Base-by-base conservation (phyloP, 163 green algal species). In the Scenedesmus sp. region DNA sequence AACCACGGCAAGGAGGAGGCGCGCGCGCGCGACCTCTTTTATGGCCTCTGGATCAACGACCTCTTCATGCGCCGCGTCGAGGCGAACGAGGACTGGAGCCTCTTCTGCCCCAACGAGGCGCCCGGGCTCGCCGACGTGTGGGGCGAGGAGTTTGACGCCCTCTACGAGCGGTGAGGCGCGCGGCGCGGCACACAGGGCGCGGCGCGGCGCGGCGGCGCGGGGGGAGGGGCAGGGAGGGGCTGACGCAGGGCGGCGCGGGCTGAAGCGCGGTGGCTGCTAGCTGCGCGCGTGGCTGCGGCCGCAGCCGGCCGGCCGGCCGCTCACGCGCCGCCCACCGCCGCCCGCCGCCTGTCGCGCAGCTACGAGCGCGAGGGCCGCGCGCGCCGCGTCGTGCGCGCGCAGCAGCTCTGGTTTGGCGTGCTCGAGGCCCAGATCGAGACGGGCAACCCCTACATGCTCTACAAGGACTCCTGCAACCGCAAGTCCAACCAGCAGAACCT, bases 1-100 rank as follows among this genome's bases (percentile, higher is more conserved):
- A 99, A 99, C 88, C 95, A 99, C 81, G 96, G 96, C 79, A 99
- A 99, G 91, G 96, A 99, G 89, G 96, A 99, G 90, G 87, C 88
- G 6, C 90, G 96, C 33, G 94, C 94, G 14, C 87, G 97, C 29
- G 97, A 99, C 84, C 91, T 99, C 3, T 99, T 99, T 84, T 99
- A 99, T 72, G 97, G 92, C 33, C 91, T 99, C 22, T 99, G 97
- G 97, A 91, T 97, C 64, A 94, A 94, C 60, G 97, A 99, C 87
- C 88, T 99, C 29, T 99, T 99, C 92, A 76, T 76, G 67, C 18
- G 57, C 74, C 86, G 91, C 34, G 93, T 97, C 34, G 91, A 98
- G 88, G 81, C 67, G 28, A 93, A 98, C 85, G 82, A 69, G 42
- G 86, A 97, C 33, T 99, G 97, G 97, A 94, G 77, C 60, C 91